phyloP scores from a whole-genome alignment of 176 grass and related monocot species.

The Oryza glumipatula region DNA sequence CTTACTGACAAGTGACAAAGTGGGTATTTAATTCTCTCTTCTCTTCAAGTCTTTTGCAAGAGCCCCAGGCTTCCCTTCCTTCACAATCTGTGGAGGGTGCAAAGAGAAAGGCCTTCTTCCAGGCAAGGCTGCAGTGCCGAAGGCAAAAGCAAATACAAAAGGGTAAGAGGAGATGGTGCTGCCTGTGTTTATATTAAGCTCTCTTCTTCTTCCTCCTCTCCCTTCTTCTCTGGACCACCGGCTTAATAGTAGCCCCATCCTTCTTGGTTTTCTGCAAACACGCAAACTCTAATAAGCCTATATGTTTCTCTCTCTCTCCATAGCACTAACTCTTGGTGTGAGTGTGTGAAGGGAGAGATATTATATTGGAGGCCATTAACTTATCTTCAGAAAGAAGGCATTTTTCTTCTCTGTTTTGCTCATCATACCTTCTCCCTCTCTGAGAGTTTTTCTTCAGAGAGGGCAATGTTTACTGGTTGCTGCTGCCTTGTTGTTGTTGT shows the following conservation, averaged over 20 bases:
- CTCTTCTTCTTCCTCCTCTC: conserved; percentile 1
- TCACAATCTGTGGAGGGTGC: conserved; percentile 26
- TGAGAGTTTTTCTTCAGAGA: neutral
- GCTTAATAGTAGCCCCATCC: conserved; percentile 8
- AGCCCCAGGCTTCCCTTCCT: neutral
- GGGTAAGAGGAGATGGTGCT: conserved; percentile 14
- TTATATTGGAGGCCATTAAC: conserved; percentile 25
- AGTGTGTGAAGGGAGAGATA: conserved; percentile 9
- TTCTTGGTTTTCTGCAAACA: conserved; percentile 21
- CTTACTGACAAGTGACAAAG: conserved; percentile 44
- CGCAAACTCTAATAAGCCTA: conserved; percentile 11
- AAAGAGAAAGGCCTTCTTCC: conserved; percentile 13
- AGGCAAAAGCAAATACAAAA: conserved; percentile 3
- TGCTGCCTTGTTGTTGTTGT: conserved; percentile 4
- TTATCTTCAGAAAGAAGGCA: conserved; percentile 32
- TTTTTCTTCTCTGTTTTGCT: conserved; percentile 17
- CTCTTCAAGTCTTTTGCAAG: conserved; percentile 6
- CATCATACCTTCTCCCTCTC: neutral
- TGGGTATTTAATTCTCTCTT: conserved; percentile 28
- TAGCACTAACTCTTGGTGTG: neutral
- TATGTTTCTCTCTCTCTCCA: neutral
- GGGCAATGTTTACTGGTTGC: conserved; percentile 23
- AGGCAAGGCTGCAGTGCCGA: conserved; percentile 5
- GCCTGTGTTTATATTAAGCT: conserved; percentile 11
- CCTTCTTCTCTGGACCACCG: conserved; percentile 16